Evolutionary conservation across 805 yeast species (phyloP), one percentile per base, ranked within the genome.

Genomic region (Candida easanensis): DNA sequence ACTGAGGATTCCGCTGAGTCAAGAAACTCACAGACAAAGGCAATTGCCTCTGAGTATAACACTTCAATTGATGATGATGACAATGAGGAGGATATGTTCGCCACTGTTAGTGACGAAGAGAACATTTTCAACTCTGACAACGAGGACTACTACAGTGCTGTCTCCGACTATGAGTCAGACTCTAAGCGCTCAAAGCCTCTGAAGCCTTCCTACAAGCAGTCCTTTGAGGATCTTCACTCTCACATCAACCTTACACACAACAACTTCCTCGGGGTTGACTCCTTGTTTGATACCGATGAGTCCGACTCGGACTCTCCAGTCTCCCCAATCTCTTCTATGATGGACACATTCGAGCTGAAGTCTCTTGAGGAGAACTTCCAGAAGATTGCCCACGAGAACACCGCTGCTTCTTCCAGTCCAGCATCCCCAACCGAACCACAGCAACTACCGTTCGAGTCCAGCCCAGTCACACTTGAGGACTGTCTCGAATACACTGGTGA

Each of bases 361-460:
- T 51, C 57, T 9, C 41, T 58, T 32, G 62, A 58, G 31, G 62
- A 57, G 41, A 56, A 54, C 36, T 54, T 58, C 44, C 51, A 57
- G 35, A 57, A 54, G 39, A 53, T 58, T 23, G 52, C 56, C 14
- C 53, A 54, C 31, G 57, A 57, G 32, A 51, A 57, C 35, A n/a
- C 31, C 5, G 7, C 31, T 6, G 17, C 37, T 31, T 23, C 38
- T 2, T 25, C 46, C 17, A 11, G 30, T 3, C 16, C 44, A n/a
- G 13, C 41, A 11, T 32, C 38, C 6, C 33, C 37, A n/a, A 13
- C 36, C 5, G 46, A 50, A 22, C 39, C 50, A 35, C 16, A 14
- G 11, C 36, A 22, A 3, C 36, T 10, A 9, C 30, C 3, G 3
- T 18, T 16, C 10, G 28, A 20, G 7, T 35, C 44, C 9, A 21